Evolutionary conservation across 208 protist species (phyloP), one percentile per base, ranked within the genome.

Genomic region (Sergeia podlipaevii): DNA sequence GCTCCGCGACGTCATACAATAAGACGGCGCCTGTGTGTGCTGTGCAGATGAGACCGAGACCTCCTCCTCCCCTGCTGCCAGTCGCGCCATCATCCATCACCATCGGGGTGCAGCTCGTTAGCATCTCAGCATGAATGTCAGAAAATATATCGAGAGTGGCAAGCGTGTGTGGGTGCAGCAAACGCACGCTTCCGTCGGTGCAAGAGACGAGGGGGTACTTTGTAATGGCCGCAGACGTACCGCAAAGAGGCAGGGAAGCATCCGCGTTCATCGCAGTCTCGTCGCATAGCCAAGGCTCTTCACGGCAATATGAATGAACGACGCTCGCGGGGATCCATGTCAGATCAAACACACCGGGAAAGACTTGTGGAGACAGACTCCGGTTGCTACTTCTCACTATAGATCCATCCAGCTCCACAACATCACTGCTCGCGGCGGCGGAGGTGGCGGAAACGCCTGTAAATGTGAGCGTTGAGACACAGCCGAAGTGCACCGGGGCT

Each of bases 311-410:
- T 11, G 11, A 38, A 11, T 36, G 52, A 17, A 53, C 49, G 45
- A 60, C 60, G 45, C 49, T 17, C 0, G 45, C 10, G 6, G 62
- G 47, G n/a, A 63, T 34, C 33, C 28, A 64, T 1, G 49, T 73
- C 20, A 84, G 21, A 43, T 89, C 80, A 52, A 92, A 92, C 18
- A 92, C 78, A 28, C 85, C 84, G 0, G 78, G 83, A 38, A 87
- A 57, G 20, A 28, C 26, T 18, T 0, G n/a, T n/a, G n/a, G n/a
- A 7, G 38, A 46, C 8, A 7, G 18, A 34, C 7, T 54, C 24
- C 28, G 33, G 4, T 4, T 23, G 29, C 26, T 36, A 42, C 15
- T n/a, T 34, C 13, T 52, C 43, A n/a, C n/a, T 39, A 13, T n/a
- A n/a, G n/a, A n/a, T n/a, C n/a, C n/a, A n/a, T n/a, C n/a, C n/a